A percentile compares a stretch with the other conserved stretches of the same genome.
Evolutionary conservation across 768 basidiomycete genomes (phyloP).

Genomic region (Termitomyces sp.): DNA sequence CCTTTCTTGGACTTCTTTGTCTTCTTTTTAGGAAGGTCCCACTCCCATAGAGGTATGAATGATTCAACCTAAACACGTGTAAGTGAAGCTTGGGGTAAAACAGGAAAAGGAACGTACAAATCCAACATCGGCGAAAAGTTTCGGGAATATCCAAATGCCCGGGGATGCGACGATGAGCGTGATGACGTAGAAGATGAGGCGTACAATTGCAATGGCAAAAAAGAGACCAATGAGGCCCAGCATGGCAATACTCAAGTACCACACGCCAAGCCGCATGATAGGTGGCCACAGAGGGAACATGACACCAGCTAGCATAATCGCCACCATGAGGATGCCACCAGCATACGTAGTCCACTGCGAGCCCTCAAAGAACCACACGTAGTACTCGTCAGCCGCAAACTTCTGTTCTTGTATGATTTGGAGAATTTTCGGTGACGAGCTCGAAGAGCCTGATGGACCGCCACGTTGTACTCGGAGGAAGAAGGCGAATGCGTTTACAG

Average conservation of each 20-base stretch:
- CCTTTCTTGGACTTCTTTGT: constrained; percentile 49
- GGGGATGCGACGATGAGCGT: constrained; percentile 84
- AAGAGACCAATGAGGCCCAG: constrained; percentile 88
- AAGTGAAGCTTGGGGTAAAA: neutral
- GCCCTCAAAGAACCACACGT: constrained; percentile 96
- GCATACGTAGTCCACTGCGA: constrained; percentile 92
- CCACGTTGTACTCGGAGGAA: constrained; percentile 90
- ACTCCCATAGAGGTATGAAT: constrained; percentile 96
- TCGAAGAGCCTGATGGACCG: constrained; percentile 56
- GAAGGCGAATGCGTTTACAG: constrained; percentile 81
- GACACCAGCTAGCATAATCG: constrained; percentile 90
- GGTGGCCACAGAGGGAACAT: constrained; percentile 99
- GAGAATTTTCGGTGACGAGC: constrained; percentile 76
- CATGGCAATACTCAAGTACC: constrained; percentile 89
- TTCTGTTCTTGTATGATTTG: constrained; percentile 79
- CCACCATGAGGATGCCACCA: constrained; percentile 88
- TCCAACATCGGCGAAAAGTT: constrained; percentile 96
- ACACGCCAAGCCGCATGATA: constrained; percentile 88
- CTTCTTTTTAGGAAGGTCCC: constrained; percentile 85
- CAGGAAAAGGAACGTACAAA: constrained; percentile 67
- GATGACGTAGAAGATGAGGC: constrained; percentile 91
- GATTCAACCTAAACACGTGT: constrained; percentile 74
- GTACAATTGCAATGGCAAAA: constrained; percentile 86
- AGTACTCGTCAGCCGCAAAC: constrained; percentile 81
- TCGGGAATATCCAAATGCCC: constrained; percentile 99